Conservation (phyloP, 2,329 filamentous ascomycete species). For the Penicillium sumatraense region DNA sequence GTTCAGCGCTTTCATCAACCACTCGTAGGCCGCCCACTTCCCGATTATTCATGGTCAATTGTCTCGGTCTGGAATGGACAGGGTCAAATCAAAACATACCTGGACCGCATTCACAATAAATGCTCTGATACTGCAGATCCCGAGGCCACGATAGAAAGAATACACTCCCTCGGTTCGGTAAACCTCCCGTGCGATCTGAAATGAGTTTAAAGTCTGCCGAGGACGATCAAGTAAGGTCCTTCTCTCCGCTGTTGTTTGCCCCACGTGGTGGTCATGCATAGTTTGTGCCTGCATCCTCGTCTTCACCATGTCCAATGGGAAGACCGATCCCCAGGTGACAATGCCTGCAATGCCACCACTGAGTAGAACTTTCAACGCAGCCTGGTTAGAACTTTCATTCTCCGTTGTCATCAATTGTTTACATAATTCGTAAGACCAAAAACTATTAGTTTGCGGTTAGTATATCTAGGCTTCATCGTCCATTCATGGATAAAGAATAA, state of each 20-base stretch:
- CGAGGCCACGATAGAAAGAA: constrained; percentile 74
- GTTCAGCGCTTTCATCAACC: constrained; percentile 66
- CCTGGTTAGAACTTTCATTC: constrained; percentile 52
- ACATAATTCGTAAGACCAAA: constrained; percentile 85
- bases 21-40: constrained; percentile 89
- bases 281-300: constrained; percentile 83
- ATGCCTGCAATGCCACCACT: constrained; percentile 88
- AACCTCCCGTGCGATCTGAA: constrained; percentile 67
- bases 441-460: constrained; percentile 53
- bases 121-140: constrained; percentile 80
- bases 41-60: constrained; percentile 11
- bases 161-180: constrained; percentile 67
- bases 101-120: constrained; percentile 93
- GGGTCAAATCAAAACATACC: constrained; percentile 37
- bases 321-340: constrained; percentile 86
- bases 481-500: no score
- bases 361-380: constrained; percentile 69
- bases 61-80: neutral
- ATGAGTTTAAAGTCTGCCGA: constrained; percentile 53
- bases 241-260: constrained; percentile 25
- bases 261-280: constrained; percentile 23
- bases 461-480: neutral
- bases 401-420: constrained; percentile 61
- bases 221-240: constrained; percentile 27
- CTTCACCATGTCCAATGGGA: constrained; percentile 90